A percentile compares a stretch with the other conserved stretches of the same genome.
Conservation (phyloP, 495 filamentous ascomycete species). For the Aspergillus carlsbadensis region DNA sequence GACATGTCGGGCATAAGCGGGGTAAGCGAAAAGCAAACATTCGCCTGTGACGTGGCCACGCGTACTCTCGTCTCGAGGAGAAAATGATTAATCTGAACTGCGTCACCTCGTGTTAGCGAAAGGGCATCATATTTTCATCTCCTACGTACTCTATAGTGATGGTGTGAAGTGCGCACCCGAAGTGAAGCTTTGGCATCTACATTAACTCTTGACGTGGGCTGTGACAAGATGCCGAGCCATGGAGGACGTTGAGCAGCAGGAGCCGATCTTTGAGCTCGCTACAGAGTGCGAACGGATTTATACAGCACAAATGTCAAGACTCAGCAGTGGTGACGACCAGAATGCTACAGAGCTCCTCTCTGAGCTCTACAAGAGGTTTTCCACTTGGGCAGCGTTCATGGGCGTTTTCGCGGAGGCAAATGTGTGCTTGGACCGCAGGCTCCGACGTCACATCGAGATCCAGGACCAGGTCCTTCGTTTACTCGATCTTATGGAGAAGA, state of each 20-base stretch:
- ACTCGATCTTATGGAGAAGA: neutral
- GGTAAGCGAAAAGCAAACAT: too few species aligned
- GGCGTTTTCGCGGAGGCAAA: constrained; percentile 3
- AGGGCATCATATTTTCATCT: too few species aligned
- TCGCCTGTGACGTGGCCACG: too few species aligned
- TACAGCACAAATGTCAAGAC: neutral
- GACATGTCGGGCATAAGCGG: too few species aligned
- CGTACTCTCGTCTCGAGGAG: too few species aligned
- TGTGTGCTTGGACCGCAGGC: constrained; percentile 3
- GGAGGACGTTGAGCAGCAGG: neutral
- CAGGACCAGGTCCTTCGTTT: constrained; percentile 4
- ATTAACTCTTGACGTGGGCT: too few species aligned
- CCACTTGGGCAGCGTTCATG: constrained; percentile 1
- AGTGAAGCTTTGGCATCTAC: too few species aligned
- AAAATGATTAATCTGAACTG: too few species aligned
- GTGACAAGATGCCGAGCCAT: too few species aligned
- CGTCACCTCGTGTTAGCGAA: too few species aligned
- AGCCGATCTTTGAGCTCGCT: constrained; percentile 6
- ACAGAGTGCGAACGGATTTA: neutral
- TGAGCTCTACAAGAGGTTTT: constrained; percentile 1
- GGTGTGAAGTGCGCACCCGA: too few species aligned
- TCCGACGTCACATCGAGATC: constrained; percentile 1
- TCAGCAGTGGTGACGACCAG: neutral
- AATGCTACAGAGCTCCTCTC: neutral
- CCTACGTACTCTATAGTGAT: too few species aligned